These are phyloP conservation scores for Parmales sp. DNA, from an alignment of 108 stramenopile species.

Conservation along the genomic window DNA sequence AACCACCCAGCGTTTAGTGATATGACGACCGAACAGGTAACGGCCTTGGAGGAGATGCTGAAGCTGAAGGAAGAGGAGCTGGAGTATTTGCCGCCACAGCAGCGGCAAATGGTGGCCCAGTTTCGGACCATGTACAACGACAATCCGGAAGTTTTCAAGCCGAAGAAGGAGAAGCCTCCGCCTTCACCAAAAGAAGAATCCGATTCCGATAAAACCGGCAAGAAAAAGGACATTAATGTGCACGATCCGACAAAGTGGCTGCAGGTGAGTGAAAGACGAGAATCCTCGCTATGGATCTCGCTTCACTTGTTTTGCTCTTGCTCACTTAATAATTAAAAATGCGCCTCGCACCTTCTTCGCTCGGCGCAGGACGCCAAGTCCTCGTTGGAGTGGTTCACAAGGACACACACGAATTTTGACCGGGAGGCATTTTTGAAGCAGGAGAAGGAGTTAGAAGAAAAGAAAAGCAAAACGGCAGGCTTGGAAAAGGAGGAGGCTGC, in stretches of 20 bases:
- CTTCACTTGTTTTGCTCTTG: no score
- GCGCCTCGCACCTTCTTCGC: no score
- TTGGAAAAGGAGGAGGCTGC: no score
- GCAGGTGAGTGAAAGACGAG: no score
- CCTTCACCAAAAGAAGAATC: no score
- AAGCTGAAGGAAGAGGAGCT: neutral
- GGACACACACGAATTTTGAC: neutral
- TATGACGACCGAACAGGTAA: neutral
- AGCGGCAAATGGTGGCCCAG: neutral
- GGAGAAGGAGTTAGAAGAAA: neutral
- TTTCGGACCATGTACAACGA: neutral
- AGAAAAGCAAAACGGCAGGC: neutral
- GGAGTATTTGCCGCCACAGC: neutral
- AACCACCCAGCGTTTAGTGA: constrained; percentile 1
- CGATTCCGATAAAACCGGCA: no score
- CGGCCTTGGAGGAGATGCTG: neutral
- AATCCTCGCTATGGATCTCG: no score
- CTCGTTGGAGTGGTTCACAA: neutral
- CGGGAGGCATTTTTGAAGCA: neutral
- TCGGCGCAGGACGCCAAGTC: neutral
- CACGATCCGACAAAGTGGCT: neutral
- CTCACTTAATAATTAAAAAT: no score
- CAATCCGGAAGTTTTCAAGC: neutral
- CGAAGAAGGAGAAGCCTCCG: neutral
- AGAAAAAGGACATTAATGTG: neutral